phyloP scores from a whole-genome alignment of 192 early-diverging fungal genomes.

The Backusella parvicylindrica region DNA sequence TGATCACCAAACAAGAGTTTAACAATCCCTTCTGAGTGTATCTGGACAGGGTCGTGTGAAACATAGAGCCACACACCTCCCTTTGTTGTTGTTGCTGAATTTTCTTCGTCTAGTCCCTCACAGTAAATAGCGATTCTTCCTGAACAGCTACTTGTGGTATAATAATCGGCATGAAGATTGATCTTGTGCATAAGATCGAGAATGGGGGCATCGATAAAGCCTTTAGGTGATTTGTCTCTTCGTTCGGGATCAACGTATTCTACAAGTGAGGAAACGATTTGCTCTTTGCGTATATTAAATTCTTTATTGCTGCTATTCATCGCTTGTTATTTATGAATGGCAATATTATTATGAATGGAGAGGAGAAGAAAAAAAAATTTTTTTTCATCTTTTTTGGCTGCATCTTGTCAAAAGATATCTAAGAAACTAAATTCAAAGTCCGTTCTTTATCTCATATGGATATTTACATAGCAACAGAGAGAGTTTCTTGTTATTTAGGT shows the following conservation, averaged over 20 bases:
- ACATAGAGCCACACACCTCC: slow-evolving; percentile 51
- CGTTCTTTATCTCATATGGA: no score
- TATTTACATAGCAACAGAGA: no score
- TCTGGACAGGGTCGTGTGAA: slow-evolving; percentile 41
- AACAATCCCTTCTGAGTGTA: slow-evolving; percentile 23
- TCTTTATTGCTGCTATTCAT: neutral
- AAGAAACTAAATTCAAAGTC: no score
- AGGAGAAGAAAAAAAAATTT: no score
- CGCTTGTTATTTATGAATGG: neutral
- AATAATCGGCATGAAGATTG: slow-evolving; percentile 51
- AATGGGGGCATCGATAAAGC: slow-evolving; percentile 49
- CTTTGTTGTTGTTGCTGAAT: slow-evolving; percentile 27
- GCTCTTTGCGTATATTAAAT: slow-evolving; percentile 16
- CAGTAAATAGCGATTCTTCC: slow-evolving; percentile 48
- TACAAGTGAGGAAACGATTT: slow-evolving; percentile 27
- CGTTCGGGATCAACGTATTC: slow-evolving; percentile 35
- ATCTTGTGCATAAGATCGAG: slow-evolving; percentile 43
- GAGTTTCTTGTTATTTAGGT: no score
- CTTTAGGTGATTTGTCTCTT: slow-evolving; percentile 52
- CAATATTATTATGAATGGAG: no score
- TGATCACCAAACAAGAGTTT: slow-evolving; percentile 34
- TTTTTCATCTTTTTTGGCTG: no score
- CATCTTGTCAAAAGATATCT: no score
- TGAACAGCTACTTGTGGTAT: slow-evolving; percentile 52
- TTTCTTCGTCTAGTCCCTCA: slow-evolving; percentile 37